Evolutionary conservation across 2,329 filamentous ascomycete genomes (phyloP).

Genomic region (Fusarium transvaalense): DNA sequence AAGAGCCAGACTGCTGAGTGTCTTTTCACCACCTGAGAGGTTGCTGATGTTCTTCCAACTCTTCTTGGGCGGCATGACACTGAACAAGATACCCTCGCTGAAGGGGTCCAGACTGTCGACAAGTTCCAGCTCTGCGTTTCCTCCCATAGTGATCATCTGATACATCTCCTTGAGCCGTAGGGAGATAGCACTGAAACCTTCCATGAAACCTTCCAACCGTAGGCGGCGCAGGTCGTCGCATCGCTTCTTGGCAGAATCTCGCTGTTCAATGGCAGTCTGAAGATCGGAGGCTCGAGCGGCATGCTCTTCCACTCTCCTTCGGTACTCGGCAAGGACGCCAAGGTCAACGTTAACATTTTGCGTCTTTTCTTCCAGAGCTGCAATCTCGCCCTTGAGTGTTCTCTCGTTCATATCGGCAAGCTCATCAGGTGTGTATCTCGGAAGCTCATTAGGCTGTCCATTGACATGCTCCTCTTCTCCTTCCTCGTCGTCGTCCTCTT

Average conservation of each 20-base stretch:
- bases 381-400: conserved; percentile 71
- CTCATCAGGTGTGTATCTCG: conserved; percentile 81
- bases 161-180: conserved; percentile 99
- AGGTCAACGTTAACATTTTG: conserved; percentile 91
- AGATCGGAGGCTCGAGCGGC: conserved; percentile 86
- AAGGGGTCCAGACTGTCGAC: conserved; percentile 97
- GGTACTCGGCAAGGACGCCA: conserved; percentile 88
- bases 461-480: conserved; percentile 45
- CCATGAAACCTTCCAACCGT: conserved; percentile 97
- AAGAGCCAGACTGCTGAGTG: conserved; percentile 88
- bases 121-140: conserved; percentile 96
- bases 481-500: conserved; percentile 46
- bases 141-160: conserved; percentile 99
- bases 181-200: conserved; percentile 94
- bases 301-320: conserved; percentile 86
- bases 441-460: conserved; percentile 70
- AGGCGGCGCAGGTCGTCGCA: conserved; percentile 92
- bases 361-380: conserved; percentile 75
- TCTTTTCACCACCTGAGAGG: conserved; percentile 96
- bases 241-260: conserved; percentile 90
- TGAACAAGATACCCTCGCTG: conserved; percentile 95
- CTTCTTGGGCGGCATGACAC: conserved; percentile 99
- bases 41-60: conserved; percentile 99
- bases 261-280: conserved; percentile 78
- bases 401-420: conserved; percentile 75